Base-by-base conservation (phyloP, 1,284 basidiomycete species). In the Mycena sp. region DNA sequence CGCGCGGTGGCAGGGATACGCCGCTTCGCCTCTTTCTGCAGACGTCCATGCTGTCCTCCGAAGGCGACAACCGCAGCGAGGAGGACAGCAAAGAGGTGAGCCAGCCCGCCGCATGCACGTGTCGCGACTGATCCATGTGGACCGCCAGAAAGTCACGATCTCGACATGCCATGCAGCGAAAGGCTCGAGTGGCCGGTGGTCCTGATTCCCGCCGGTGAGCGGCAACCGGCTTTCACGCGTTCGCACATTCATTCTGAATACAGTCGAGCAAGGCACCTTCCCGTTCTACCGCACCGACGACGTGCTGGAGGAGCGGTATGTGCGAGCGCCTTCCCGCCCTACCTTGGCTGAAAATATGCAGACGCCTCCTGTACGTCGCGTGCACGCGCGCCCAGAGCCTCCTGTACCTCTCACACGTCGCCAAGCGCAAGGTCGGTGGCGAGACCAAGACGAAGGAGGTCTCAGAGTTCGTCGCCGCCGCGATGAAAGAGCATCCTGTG, bases 131-230 rank as follows among this genome's bases (percentile, higher is more conserved):
- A n/a, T n/a, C n/a, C n/a, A n/a, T n/a, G n/a, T n/a, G n/a, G n/a
- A n/a, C 28, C 14, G 44, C 29, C 68, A 91, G 87, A 94, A 90
- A 83, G 95, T 98, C 5, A 94, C 91, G 0, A 88, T 97, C 44
- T 87, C 91, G 0, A 97, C 95, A 0, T 94, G 93, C 52, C 95
- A 98, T 77, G 87, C 93, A 11, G 94, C 95, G 0, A 98, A 98
- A 76, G 95, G 95, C 81, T 97, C 6, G 95, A 98, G 75, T 98
- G 94, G 94, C 94, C 94, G 0, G 91, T 93, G 5, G 91, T 94
- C 1, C 88, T 94, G 67, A 78, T 94, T n/a, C 89, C 90, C 41
- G 85, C 87, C 26, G 87, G 89, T 88, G 71, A 59, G 76, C 62
- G 40, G 37, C 7, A n/a, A 29, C 56, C 9, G 37, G 23, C 19